These are phyloP conservation scores for Xylariaceae sp. DNA, from an alignment of 2,329 filamentous ascomycete genomes.

Conservation along the genomic window DNA sequence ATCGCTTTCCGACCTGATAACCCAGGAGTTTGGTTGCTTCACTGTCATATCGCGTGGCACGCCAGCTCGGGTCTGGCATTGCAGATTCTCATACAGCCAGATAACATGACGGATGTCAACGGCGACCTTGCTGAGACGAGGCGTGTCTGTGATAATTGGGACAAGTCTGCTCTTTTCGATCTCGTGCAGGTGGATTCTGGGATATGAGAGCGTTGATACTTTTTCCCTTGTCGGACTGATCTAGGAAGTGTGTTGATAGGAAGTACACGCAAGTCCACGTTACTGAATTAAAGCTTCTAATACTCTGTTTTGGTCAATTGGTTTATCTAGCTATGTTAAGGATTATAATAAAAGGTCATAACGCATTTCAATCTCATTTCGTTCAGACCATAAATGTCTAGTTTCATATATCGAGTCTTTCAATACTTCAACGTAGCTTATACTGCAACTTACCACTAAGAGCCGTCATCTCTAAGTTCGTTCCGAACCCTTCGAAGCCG, in stretches of 20 bases:
- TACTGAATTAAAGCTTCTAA: no score
- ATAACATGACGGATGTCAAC: conserved; percentile 12
- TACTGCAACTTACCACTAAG: no score
- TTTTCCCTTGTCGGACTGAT: neutral
- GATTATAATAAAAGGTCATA: neutral
- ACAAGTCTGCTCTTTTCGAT: neutral
- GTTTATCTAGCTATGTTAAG: neutral
- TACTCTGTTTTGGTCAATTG: neutral
- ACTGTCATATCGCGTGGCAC: conserved; percentile 42
- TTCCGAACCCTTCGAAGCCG: no score
- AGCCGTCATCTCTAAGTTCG: no score
- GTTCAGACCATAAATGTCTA: no score
- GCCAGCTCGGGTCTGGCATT: conserved; percentile 36
- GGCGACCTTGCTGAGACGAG: conserved; percentile 17
- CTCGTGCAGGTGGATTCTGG: conserved; percentile 24
- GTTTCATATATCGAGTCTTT: no score
- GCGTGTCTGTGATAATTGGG: conserved; percentile 24
- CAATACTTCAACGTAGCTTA: no score
- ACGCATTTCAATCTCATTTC: no score
- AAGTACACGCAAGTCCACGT: no score
- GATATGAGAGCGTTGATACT: conserved; percentile 9
- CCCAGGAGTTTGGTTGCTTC: conserved; percentile 52
- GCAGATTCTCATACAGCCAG: conserved; percentile 35
- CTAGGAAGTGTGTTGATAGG: neutral
- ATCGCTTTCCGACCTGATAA: conserved; percentile 58